Evolutionary conservation across 371 early-diverging fungal species (phyloP), one percentile per base, ranked within the genome.

Genomic region (Apophysomyces sp.): DNA sequence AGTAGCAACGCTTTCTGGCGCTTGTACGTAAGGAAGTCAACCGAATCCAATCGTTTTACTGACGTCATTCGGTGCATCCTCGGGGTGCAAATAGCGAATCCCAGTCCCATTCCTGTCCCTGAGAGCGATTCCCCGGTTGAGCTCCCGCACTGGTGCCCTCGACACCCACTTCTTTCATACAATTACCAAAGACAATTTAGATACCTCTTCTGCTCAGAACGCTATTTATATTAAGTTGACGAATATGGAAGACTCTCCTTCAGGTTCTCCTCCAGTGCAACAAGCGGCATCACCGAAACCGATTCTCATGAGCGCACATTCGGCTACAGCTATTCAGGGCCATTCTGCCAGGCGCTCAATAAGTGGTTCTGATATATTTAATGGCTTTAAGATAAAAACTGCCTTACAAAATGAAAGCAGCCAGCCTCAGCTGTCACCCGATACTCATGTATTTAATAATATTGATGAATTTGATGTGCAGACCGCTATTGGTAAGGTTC

Each of bases 381-480:
- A 44, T 13, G 59, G 59, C 16, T 34, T 59, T 11, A 49, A 49
- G 18, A 59, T 59, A 8, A 59, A 49, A 31, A 44, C 59, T 18
- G 27, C 16, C 4, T 8, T 30, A 9, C 59, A 59, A 7, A 29
- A 44, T 18, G 62, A 62, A 15, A 18, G 18, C 52, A 49, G 49
- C 24, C 30, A 26, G 12, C 56, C 62, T 9, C 49, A 16, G 11
- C 16, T 18, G 3, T 44, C 49, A 3, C 49, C 49, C 9, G 49
- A 44, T 21, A 21, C 26, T 1, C 29, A 62, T 57, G 15, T 62
- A 30, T 16, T 54, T 53, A 18, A 63, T 68, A 72, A 67, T 28
- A 72, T 69, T 36, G 78, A 80, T 29, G 78, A 80, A 54, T 80
- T 80, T 61, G 81, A 77, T 52, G 63, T 80, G 29, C 68, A 76